These are phyloP conservation scores for Davidsoniella virescens DNA, from an alignment of 2,329 filamentous ascomycete genomes.

Conservation along the genomic window DNA sequence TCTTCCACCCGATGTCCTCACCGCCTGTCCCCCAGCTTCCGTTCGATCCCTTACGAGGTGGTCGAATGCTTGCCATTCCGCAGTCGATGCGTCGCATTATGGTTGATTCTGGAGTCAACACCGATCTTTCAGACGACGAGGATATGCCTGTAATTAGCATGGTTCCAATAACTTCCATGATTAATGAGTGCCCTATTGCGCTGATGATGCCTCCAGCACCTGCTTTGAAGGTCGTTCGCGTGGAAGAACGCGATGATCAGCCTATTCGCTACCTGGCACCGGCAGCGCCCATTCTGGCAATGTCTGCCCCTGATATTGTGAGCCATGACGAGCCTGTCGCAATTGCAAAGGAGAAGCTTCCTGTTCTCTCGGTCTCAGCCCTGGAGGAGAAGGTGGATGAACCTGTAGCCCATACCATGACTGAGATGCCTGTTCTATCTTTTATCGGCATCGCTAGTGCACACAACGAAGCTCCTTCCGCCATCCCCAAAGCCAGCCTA, in stretches of 20 bases:
- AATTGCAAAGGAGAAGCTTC: background rate
- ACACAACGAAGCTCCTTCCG: slow-evolving; percentile 18
- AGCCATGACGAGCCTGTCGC: background rate
- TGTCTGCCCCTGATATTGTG: background rate
- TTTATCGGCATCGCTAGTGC: slow-evolving; percentile 20
- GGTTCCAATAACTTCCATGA: slow-evolving; percentile 2
- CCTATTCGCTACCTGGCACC: slow-evolving; percentile 1
- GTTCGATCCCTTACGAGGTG: slow-evolving; percentile 15
- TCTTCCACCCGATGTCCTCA: slow-evolving; percentile 25
- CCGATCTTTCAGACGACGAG: slow-evolving; percentile 21
- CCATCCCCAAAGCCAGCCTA: slow-evolving; percentile 18
- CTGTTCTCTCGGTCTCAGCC: background rate
- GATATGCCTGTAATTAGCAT: slow-evolving; percentile 14
- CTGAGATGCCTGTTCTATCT: slow-evolving; percentile 17
- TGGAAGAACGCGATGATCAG: slow-evolving; percentile 3
- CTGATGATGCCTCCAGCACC: background rate
- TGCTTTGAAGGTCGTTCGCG: background rate
- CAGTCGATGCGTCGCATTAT: slow-evolving; percentile 24
- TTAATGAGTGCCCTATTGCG: slow-evolving; percentile 8
- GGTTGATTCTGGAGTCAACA: slow-evolving; percentile 46
- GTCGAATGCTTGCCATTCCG: slow-evolving; percentile 5
- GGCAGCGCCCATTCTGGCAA: slow-evolving; percentile 1
- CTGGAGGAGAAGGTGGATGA: slow-evolving; percentile 3
- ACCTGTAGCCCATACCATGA: slow-evolving; percentile 17
- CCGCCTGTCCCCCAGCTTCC: slow-evolving; percentile 27